Evolutionary conservation across 495 filamentous ascomycete species (phyloP), one percentile per base, ranked within the genome.

Genomic region (Daldinia decipiens): DNA sequence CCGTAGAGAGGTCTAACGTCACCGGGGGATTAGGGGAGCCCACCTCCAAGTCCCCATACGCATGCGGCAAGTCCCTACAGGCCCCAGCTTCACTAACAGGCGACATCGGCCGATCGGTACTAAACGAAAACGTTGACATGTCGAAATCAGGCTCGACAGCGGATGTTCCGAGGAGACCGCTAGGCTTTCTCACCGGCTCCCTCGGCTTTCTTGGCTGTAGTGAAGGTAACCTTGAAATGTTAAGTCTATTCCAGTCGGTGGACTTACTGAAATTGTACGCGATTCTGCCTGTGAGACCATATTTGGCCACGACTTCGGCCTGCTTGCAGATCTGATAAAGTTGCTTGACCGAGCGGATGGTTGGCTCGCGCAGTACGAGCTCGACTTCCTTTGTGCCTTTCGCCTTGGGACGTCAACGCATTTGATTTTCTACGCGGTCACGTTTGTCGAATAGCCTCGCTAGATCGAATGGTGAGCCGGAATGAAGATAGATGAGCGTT

Each of bases 211-310:
- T 63, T 11, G 72, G 56, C 15, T 74, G 70, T 8, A 72, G 58
- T 11, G 73, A 67, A 31, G 73, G 62, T 17, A 67, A 1, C n/a
- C 7, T 32, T 17, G 62, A n/a, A 19, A 21, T 13, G 29, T 60
- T 56, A 45, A 39, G 36, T 21, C 58, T 59, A 26, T 75, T 77
- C 73, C 72, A 71, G 4, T 55, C 39, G 0, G 62, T 21, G 1
- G 70, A 58, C 55, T 47, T 72, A 38, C 68, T 67, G 11, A 76
- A 70, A 39, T 76, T 72, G 40, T 68, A 72, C 0, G 45, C 40
- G 2, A 70, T 6, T 11, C 29, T 38, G 1, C 67, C 75, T 0
- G 61, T 11, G 6, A 31, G 17, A 0, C 70, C 65, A 11, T 73
- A 73, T 38, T 32, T 70, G 9, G 47, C 0, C 0, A 36, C 54